Evolutionary conservation across 2,329 filamentous ascomycete species (phyloP), one percentile per base, ranked within the genome.

Genomic region (Huntiella omanensis): DNA sequence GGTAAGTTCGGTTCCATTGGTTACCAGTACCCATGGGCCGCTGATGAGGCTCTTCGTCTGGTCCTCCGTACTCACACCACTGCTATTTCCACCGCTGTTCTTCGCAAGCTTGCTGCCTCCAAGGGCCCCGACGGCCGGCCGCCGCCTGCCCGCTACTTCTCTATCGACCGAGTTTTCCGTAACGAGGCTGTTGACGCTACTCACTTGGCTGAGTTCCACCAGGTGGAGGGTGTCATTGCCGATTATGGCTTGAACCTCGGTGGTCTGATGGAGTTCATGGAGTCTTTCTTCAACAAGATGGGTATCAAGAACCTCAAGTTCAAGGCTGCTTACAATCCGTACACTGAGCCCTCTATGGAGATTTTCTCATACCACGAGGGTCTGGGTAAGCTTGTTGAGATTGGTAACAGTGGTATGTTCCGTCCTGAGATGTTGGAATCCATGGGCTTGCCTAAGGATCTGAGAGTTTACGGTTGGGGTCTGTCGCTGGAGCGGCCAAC

Each of bases 371-470:
- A 80, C 68, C 91, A 96, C 69, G 75, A 80, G 57, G 88, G 86
- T 3, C 67, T 95, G 43, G 75, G 75, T 56, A 93, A 93, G 68
- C 80, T 92, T 66, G 84, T 96, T 19, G 91, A 96, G 67, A 96
- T 96, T 59, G 91, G 91, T 50, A 96, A 98, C 67, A 88, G 81
- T 55, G 91, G 91, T 52, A 96, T 98, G 87, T 98, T 98, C 77
- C 73, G 91, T 54, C 87, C 91, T 1, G 91, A 98, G 65, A 95
- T 96, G 88, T 64, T 95, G 57, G 82, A 94, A 64, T 70, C 86
- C 4, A 94, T 95, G 87, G 88, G 88, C 33, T 64, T 96, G 57
- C 87, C 87, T 17, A 85, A 80, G 64, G 83, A 94, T 57, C 77
- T 96, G 76, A 71, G 83, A 52, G 87, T 95, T 7, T 96, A 94